Evolutionary conservation across 2,329 filamentous ascomycete species (phyloP).

Genomic region (Aureobasidium lini): DNA sequence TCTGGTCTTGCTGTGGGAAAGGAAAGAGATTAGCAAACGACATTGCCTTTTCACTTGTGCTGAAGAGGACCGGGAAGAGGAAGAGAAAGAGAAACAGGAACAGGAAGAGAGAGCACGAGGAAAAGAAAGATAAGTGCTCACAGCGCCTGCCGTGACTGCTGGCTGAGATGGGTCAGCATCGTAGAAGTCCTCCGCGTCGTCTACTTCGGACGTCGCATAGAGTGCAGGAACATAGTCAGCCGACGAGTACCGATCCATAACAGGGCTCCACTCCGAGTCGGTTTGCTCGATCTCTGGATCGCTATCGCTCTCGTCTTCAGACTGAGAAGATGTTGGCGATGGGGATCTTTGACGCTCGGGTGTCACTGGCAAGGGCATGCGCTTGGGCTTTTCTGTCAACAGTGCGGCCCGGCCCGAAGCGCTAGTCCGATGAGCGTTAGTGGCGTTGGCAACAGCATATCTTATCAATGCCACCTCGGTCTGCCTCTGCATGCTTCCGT

Average conservation of each 20-base stretch:
- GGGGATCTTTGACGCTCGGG: not conserved
- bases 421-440: not conserved
- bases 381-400: not conserved
- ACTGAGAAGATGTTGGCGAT: not conserved
- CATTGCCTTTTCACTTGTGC: too few species aligned
- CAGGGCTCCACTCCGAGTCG: not conserved
- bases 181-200: constrained; percentile 4
- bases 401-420: not conserved
- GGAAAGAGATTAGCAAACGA: not conserved
- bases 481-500: too few species aligned
- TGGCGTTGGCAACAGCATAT: not conserved
- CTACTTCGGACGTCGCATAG: not conserved
- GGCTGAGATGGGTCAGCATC: not conserved
- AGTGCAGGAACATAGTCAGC: not conserved
- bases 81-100: not conserved
- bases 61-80: not conserved
- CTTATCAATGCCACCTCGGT: too few species aligned
- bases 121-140: not conserved
- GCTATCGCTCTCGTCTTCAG: not conserved
- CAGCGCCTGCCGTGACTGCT: not conserved
- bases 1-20: not conserved
- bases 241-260: not conserved
- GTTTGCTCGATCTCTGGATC: not conserved
- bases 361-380: not conserved
- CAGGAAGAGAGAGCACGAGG: not conserved